Evolutionary conservation across 768 basidiomycete species (phyloP).

Genomic region (Leucocoprinus sp.): DNA sequence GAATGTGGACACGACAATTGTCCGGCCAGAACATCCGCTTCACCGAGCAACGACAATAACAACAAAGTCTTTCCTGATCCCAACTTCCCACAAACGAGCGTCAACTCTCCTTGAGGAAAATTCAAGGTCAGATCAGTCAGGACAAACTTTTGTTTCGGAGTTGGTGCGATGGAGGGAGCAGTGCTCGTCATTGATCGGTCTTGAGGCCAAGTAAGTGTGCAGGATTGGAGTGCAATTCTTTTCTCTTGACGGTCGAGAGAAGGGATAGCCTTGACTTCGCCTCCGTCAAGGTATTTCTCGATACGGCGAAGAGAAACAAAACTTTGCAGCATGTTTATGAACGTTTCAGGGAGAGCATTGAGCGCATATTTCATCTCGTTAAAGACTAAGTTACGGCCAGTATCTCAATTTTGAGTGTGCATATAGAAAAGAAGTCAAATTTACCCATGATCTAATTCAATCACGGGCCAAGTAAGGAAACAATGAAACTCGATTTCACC

Average conservation of each 20-base stretch:
- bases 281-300: constrained; percentile 75
- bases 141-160: constrained; percentile 73
- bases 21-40: constrained; percentile 78
- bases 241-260: constrained; percentile 49
- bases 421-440: not conserved
- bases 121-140: constrained; percentile 70
- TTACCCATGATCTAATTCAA: constrained; percentile 11
- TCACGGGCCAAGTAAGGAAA: not conserved
- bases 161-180: constrained; percentile 51
- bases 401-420: not conserved
- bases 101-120: constrained; percentile 74
- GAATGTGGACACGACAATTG: constrained; percentile 80
- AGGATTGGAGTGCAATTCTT: constrained; percentile 69
- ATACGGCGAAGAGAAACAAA: constrained; percentile 85
- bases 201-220: constrained; percentile 87
- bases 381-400: constrained; percentile 49
- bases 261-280: constrained; percentile 60
- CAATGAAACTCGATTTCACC: not conserved
- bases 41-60: constrained; percentile 78
- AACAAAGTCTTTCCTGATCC: constrained; percentile 86
- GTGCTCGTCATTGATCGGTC: constrained; percentile 46
- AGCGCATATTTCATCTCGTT: constrained; percentile 83
- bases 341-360: constrained; percentile 82
- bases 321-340: constrained; percentile 84
- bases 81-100: constrained; percentile 82